Conservation (phyloP, 148 eudicot genomes). For the Rhododendron ovatum region DNA sequence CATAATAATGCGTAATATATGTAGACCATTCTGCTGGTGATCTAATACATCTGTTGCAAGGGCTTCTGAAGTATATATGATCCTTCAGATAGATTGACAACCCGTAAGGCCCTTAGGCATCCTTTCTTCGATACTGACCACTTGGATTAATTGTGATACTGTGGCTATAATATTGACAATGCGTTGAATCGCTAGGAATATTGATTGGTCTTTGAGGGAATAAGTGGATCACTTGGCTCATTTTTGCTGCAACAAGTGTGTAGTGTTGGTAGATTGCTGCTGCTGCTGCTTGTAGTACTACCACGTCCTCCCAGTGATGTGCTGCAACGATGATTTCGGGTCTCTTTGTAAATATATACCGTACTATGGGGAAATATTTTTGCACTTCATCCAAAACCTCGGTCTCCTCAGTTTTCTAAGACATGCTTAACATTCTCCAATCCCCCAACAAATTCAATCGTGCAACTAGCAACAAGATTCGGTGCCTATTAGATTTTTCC, state of each 20-base stretch:
- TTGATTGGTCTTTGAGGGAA: background rate
- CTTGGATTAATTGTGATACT: no score
- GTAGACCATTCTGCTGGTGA: background rate
- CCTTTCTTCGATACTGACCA: no score
- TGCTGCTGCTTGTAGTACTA: background rate
- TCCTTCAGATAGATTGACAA: no score
- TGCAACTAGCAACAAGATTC: background rate
- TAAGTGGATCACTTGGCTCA: no score
- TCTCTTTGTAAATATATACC: background rate
- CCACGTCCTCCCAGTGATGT: background rate
- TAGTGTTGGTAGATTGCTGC: background rate
- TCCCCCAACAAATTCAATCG: background rate
- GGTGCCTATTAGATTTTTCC: background rate
- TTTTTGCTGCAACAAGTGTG: no score
- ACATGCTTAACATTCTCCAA: no score
- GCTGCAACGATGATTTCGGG: background rate
- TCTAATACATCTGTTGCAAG: no score
- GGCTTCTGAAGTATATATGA: no score
- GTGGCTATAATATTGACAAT: no score
- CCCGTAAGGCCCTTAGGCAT: no score
- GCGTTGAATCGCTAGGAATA: no score
- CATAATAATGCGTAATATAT: background rate
- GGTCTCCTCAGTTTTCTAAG: background rate
- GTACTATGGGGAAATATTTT: background rate
- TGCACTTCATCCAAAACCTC: background rate